Evolutionary conservation across 2,329 filamentous ascomycete species (phyloP).

Genomic region (Thielaviopsis euricoi): DNA sequence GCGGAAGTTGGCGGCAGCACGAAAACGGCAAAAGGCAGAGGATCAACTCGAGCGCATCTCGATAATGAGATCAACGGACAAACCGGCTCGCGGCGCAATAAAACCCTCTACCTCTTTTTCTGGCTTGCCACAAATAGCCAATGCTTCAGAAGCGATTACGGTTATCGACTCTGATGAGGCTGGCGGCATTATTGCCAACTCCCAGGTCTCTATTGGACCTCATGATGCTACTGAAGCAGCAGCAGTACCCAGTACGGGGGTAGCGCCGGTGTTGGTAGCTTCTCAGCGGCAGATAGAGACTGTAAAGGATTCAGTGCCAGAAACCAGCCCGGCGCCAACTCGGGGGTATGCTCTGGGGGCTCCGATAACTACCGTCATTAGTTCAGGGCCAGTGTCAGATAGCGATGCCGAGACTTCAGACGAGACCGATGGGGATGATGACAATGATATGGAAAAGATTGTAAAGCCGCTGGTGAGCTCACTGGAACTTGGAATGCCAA

Average conservation of each 20-base stretch:
- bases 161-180: slow-evolving; percentile 2
- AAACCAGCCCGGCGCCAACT: slow-evolving; percentile 7
- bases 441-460: neutral
- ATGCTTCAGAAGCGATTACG: neutral
- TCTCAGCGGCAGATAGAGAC: neutral
- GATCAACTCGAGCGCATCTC: neutral
- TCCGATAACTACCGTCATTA: neutral
- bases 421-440: neutral
- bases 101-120: neutral
- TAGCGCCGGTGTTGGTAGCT: neutral
- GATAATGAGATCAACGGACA: neutral
- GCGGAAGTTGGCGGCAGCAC: slow-evolving; percentile 1
- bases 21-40: slow-evolving; percentile 3
- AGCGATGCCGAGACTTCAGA: neutral
- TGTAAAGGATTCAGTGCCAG: slow-evolving; percentile 7
- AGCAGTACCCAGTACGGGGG: slow-evolving; percentile 1
- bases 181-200: slow-evolving; percentile 4
- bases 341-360: neutral
- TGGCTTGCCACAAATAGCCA: neutral
- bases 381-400: neutral
- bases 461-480: neutral
- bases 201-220: slow-evolving; percentile 1
- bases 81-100: neutral
- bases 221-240: too few species aligned
- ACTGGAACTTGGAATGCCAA: neutral